These are phyloP conservation scores for Trichoderma semiorbis DNA, from an alignment of 2,329 filamentous ascomycete genomes.

Conservation along the genomic window DNA sequence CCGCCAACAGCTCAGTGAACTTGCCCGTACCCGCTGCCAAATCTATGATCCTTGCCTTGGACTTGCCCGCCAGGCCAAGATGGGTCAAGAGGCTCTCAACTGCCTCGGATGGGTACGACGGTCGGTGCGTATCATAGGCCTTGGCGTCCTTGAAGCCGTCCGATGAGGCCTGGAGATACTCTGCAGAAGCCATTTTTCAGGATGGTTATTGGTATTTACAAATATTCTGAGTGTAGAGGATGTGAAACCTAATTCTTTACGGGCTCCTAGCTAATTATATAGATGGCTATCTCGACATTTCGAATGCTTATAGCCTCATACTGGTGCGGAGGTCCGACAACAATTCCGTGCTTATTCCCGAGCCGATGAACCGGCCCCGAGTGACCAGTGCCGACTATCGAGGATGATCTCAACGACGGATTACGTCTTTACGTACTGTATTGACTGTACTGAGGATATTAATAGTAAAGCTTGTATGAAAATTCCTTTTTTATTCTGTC, in stretches of 20 bases:
- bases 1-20: constrained; percentile 61
- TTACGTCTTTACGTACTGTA: neutral
- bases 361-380: neutral
- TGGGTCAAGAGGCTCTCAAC: constrained; percentile 56
- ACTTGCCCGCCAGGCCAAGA: constrained; percentile 47
- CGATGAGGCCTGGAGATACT: constrained; percentile 49
- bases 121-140: constrained; percentile 65
- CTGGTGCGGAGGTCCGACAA: constrained; percentile 7
- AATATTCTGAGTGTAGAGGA: neutral
- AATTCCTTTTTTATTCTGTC: neutral
- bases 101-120: constrained; percentile 59
- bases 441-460: neutral
- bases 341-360: constrained; percentile 16
- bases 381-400: neutral
- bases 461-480: neutral
- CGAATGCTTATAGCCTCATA: neutral
- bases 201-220: neutral
- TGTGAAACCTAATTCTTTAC: neutral
- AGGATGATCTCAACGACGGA: neutral
- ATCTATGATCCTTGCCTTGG: constrained; percentile 55
- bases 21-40: constrained; percentile 68
- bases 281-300: neutral
- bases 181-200: constrained; percentile 27
- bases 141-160: constrained; percentile 64
- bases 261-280: neutral